A percentile compares a stretch with the other conserved stretches of the same genome.
These are phyloP conservation scores for Colletotrichum sp. DNA, from an alignment of 2,329 filamentous ascomycete species.

Conservation along the genomic window DNA sequence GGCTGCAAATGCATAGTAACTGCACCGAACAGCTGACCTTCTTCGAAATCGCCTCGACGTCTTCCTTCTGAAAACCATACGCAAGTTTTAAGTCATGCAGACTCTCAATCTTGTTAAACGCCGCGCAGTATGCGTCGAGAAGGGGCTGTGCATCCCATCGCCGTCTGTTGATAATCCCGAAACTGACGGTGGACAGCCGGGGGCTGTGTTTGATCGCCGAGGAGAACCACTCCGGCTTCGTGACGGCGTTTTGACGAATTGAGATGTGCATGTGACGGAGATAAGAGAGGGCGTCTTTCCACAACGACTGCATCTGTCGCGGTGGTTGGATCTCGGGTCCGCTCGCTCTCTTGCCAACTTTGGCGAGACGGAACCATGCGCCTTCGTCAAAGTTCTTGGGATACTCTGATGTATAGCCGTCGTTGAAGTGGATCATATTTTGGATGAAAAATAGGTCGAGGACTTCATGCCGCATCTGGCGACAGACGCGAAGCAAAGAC, in stretches of 20 bases:
- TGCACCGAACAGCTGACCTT: not conserved
- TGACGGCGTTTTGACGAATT: accelerated
- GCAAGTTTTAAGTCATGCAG: not conserved
- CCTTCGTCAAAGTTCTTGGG: not conserved
- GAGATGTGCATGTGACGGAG: accelerated
- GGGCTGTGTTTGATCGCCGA: not conserved
- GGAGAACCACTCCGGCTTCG: not conserved
- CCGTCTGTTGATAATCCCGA: not conserved
- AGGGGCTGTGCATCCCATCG: not conserved
- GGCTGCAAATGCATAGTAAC: accelerated
- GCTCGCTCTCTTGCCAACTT: not conserved
- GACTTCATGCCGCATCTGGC: not conserved
- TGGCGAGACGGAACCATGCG: not conserved
- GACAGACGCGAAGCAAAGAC: not conserved
- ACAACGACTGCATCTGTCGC: not conserved
- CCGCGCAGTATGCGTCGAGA: not conserved
- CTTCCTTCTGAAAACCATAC: not conserved
- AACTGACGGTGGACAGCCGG: not conserved
- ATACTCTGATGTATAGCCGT: accelerated
- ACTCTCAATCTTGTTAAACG: not conserved
- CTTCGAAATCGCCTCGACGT: not conserved
- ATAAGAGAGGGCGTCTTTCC: not conserved
- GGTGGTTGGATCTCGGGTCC: not conserved
- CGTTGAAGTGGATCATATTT: not conserved
- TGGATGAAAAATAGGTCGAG: not conserved